These are phyloP conservation scores for Dactylonectria estremocensis DNA, from an alignment of 2,329 filamentous ascomycete genomes.

Conservation along the genomic window DNA sequence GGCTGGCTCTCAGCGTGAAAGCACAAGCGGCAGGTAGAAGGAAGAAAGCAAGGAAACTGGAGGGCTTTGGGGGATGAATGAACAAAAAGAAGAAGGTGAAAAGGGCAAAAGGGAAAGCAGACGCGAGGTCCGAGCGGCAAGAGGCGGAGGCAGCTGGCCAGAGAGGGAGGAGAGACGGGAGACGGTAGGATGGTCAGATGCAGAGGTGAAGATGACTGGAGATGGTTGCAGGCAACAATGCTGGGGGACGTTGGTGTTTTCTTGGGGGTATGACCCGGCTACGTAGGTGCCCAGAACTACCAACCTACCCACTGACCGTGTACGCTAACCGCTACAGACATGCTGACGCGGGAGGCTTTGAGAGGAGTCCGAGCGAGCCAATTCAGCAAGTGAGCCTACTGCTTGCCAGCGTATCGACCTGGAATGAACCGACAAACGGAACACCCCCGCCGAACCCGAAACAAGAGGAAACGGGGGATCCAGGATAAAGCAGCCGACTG, in stretches of 20 bases:
- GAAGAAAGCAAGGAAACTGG: neutral
- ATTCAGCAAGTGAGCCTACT: too few relatives aligned
- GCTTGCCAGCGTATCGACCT: too few relatives aligned
- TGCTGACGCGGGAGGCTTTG: neutral
- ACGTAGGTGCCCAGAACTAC: neutral
- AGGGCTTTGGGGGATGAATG: neutral
- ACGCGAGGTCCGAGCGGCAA: neutral
- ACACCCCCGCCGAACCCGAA: slow-evolving; percentile 2
- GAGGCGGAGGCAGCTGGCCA: neutral
- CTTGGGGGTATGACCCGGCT: neutral
- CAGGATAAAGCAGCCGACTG: too few relatives aligned
- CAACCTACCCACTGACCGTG: neutral
- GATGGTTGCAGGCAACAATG: slow-evolving; percentile 16
- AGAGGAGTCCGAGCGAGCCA: neutral
- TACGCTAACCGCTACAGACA: neutral
- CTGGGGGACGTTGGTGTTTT: slow-evolving; percentile 6
- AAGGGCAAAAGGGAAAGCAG: neutral
- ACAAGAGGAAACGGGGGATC: too few relatives aligned
- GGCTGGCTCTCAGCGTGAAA: slow-evolving; percentile 3
- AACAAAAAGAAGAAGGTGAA: slow-evolving; percentile 4
- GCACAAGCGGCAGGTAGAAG: neutral
- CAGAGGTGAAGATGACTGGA: slow-evolving; percentile 1
- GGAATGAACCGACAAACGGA: neutral
- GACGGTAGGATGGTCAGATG: neutral
- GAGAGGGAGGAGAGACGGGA: neutral